Percentiles rank a stretch among this genome's conserved stretches.
phyloP scores from a whole-genome alignment of 1,284 basidiomycete species.

The Hymenochaete sp. region DNA sequence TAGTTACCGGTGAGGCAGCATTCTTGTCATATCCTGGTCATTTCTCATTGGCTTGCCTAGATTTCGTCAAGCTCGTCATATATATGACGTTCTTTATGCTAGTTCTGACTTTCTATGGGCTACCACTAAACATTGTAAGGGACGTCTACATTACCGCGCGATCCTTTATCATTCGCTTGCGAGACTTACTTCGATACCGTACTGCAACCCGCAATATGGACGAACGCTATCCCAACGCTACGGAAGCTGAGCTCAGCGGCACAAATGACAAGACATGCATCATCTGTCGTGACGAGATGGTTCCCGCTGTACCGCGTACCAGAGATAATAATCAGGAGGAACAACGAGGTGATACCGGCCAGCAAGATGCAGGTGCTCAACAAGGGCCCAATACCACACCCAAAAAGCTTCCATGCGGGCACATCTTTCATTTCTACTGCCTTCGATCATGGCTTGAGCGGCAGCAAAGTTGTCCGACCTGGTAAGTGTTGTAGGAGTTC shows the following conservation, averaged over 20 bases:
- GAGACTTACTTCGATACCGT: constrained; percentile 86
- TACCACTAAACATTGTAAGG: constrained; percentile 92
- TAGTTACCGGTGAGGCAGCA: constrained; percentile 64
- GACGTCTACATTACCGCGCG: constrained; percentile 94
- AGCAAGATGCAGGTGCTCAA: constrained; percentile 16
- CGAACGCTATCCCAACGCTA: constrained; percentile 90
- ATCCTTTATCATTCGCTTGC: constrained; percentile 81
- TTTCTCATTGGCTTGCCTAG: constrained; percentile 33
- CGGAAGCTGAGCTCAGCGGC: constrained; percentile 69
- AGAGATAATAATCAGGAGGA: constrained; percentile 20
- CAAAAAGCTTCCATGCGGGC: constrained; percentile 93
- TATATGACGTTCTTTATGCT: constrained; percentile 91
- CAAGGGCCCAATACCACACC: constrained; percentile 86
- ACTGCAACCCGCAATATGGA: constrained; percentile 97
- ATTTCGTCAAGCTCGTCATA: constrained; percentile 87
- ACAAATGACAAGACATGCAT: constrained; percentile 92
- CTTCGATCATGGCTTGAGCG: constrained; percentile 95
- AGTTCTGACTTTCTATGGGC: constrained; percentile 89
- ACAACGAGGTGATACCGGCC: constrained; percentile 24
- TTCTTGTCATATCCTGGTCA: neutral
- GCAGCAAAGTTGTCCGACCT: constrained; percentile 93
- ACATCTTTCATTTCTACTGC: constrained; percentile 98
- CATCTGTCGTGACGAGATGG: constrained; percentile 98
- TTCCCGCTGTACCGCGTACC: constrained; percentile 28
- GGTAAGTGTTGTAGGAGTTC: constrained; percentile 44